Base-by-base conservation (phyloP, 805 yeast genomes). In the Lipomyces oligophaga region DNA sequence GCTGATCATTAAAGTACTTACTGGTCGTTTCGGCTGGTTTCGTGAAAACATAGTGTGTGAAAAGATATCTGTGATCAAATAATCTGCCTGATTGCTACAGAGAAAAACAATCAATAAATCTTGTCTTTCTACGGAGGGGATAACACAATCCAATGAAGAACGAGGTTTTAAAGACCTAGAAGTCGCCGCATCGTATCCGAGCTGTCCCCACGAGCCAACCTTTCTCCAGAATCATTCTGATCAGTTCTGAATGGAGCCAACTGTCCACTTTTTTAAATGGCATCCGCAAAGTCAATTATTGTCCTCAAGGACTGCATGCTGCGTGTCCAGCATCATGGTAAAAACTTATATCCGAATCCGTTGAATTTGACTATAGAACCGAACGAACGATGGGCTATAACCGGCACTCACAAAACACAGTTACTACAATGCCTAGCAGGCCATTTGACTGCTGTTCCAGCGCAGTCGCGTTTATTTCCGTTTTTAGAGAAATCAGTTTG, bases 371-470 rank as follows among this genome's bases (percentile, higher is more conserved):
- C 65, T 1, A 65, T 80, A 21, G 43, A 58, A 1, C 47, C 64
- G 3, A 54, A 62, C 8, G 73, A 77, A 52, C 66, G 66, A 44
- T 75, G 81, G 78, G 84, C 81, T 2, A 59, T 80, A 11, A 63
- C 76, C 16, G 85, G 85, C 0, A 67, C 81, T 1, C 57, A 63
- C 22, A 84, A 81, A 63, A 65, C 80, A 0, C 71, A 70, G 16
- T 69, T 85, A 20, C 65, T 85, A 22, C 71, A 72, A 39, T 67
- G 75, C 0, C 49, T 85, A n/a, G 75, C 85, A 0, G 80, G 82
- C 2, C 71, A 75, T 36, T 74, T 69, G 55, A 53, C 76, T 5
- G 65, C 79, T 0, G 70, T 66, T 2, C 87, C 88, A 1, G 69
- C 79, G 0, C 56, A 67, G 2, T 65, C 80, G 0, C 65, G 88